phyloP scores from a whole-genome alignment of 441 rosid genomes.

The Pelargonium australe region DNA sequence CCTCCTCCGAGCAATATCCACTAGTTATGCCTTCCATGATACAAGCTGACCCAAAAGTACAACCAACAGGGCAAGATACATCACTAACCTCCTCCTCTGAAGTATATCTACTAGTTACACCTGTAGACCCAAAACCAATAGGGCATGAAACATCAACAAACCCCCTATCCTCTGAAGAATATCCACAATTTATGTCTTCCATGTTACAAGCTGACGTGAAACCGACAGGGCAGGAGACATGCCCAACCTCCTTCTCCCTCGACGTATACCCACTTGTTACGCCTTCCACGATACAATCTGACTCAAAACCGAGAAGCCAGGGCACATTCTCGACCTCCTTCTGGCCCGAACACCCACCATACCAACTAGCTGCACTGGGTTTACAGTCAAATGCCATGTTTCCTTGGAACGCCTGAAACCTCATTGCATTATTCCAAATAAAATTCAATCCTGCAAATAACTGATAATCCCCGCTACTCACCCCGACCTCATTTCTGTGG shows the following conservation, averaged over 20 bases:
- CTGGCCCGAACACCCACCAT: slow-evolving; percentile 26
- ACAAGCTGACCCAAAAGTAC: not conserved
- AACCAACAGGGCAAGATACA: slow-evolving; percentile 11
- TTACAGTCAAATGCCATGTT: slow-evolving; percentile 27
- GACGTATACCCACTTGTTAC: not conserved
- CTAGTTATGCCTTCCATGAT: not conserved
- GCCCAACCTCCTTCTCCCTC: not conserved
- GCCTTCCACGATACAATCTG: slow-evolving; percentile 19
- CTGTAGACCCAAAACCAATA: slow-evolving; percentile 25
- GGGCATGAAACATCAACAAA: not conserved
- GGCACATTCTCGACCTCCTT: slow-evolving; percentile 28
- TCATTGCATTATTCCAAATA: slow-evolving; percentile 74
- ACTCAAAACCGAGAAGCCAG: slow-evolving; percentile 18
- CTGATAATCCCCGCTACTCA: slow-evolving; percentile 41
- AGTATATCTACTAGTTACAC: not conserved
- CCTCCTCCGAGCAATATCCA: not conserved
- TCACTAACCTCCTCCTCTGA: not conserved
- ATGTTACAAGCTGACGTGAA: not conserved
- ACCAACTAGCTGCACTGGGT: slow-evolving; percentile 25
- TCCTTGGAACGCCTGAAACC: slow-evolving; percentile 53
- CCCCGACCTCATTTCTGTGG: slow-evolving; percentile 34
- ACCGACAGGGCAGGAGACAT: not conserved
- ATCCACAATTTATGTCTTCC: not conserved
- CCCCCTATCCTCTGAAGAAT: not conserved
- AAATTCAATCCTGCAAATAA: slow-evolving; percentile 73